Evolutionary conservation across 1,284 basidiomycete species (phyloP), one percentile per base, ranked within the genome.

Genomic region (Rhodotorula mucilaginosa): DNA sequence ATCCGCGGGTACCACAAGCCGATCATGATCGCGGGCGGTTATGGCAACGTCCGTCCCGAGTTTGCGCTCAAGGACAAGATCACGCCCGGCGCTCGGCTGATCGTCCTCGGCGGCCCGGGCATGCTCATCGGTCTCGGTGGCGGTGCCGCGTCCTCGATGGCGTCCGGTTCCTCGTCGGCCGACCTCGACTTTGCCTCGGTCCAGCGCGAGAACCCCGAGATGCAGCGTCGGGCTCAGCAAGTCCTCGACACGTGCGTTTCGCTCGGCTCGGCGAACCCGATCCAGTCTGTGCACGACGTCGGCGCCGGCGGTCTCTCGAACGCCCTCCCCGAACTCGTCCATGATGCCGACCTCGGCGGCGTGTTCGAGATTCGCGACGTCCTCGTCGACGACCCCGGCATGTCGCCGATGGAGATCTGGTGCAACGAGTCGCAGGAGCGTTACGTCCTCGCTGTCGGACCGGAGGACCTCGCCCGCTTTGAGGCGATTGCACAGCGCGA

Each of bases 361-460:
- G 85, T 81, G n/a, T 95, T 98, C 79, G 96, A 99, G 84, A 94
- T 99, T 78, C 86, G 96, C 26, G 91, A 98, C 77, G 89, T 99
- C 13, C 87, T 92, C 39, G 88, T 97, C 59, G 96, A 93, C 52
- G 97, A 99, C 81, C 86, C 87, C 47, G 89, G 90, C 60, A 93
- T 99, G 92, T 95, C 92, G 15, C 97, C 96, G 0, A 97, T 99
- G 94, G 96, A 98, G 83, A 98, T 99, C 72, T 99, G 96, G 96
- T 99, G 97, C 82, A 99, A 99, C 82, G 97, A 99, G 83, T 92
- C 89, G 75, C 96, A 99, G 83, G 96, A 99, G 80, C 89, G 97
- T 58, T 99, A 99, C 80, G 97, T 99, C 48, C 86, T 99, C 47
- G 97, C 93, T 23, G 86, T 97, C 71, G 86, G 86, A 1, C 86